Evolutionary conservation across 179 eudicot species (phyloP).

Genomic region (Patellifolia procumbens): DNA sequence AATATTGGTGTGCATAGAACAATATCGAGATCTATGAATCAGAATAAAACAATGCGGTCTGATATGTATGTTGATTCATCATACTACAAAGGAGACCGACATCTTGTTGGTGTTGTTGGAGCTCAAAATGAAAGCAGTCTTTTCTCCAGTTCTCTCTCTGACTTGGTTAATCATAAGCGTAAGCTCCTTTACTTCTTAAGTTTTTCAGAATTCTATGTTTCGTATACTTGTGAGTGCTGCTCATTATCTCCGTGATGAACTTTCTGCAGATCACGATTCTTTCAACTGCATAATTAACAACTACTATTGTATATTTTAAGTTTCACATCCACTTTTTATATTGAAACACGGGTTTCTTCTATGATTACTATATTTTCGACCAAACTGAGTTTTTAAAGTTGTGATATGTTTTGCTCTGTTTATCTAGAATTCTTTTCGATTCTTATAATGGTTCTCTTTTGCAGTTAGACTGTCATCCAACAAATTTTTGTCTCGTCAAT

Average conservation of each 20-base stretch:
- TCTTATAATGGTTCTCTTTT: conserved; percentile 14
- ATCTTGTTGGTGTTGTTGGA: conserved; percentile 36
- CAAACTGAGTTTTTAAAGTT: not conserved
- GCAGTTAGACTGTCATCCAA: conserved; percentile 47
- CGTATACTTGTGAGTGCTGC: too few species aligned
- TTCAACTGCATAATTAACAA: too few species aligned
- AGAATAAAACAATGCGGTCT: conserved; percentile 31
- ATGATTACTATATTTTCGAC: too few species aligned
- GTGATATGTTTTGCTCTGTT: too few species aligned
- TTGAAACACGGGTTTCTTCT: too few species aligned
- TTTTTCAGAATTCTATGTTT: not conserved
- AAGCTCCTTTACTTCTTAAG: conserved; percentile 18
- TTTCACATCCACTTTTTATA: too few species aligned
- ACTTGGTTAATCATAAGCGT: conserved; percentile 43
- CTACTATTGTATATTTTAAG: too few species aligned
- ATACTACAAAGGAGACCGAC: conserved; percentile 24
- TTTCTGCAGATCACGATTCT: too few species aligned
- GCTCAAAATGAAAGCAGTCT: conserved; percentile 47
- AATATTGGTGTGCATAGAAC: conserved; percentile 24
- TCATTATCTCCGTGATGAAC: too few species aligned
- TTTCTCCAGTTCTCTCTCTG: conserved; percentile 54
- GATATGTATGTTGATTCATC: conserved; percentile 37
- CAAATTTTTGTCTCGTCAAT: conserved; percentile 35
- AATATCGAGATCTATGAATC: conserved; percentile 38
- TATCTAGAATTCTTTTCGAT: not conserved